Evolutionary conservation across 1,284 basidiomycete species (phyloP).

Genomic region (Vanrija pseudolonga): DNA sequence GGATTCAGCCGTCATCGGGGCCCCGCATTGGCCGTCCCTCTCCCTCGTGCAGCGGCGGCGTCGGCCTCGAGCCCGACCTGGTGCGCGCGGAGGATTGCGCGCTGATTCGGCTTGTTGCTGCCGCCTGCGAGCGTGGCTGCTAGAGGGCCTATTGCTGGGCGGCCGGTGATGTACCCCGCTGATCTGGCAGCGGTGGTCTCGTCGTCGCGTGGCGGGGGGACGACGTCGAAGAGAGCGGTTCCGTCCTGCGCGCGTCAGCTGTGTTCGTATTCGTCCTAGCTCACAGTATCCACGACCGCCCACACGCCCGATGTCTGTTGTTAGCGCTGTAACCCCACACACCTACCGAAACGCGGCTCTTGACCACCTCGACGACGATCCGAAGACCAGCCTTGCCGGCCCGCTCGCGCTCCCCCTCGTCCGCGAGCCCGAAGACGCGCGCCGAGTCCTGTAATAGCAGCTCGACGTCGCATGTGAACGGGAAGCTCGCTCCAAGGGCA

Average conservation of each 20-base stretch:
- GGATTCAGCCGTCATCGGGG: no score
- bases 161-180: constrained; percentile 26
- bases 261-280: neutral
- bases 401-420: constrained; percentile 39
- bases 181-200: constrained; percentile 28
- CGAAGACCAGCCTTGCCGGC: constrained; percentile 31
- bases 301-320: constrained; percentile 34
- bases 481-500: constrained; percentile 36
- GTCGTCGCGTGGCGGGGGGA: constrained; percentile 31
- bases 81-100: constrained; percentile 9
- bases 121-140: constrained; percentile 34
- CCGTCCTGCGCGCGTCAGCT: constrained; percentile 33
- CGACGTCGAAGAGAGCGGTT: constrained; percentile 29
- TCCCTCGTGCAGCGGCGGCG: neutral
- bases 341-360: constrained; percentile 41
- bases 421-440: constrained; percentile 40
- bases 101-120: no score
- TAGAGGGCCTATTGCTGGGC: constrained; percentile 31
- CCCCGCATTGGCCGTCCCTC: no score
- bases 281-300: constrained; percentile 46
- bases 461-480: constrained; percentile 37
- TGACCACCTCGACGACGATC: constrained; percentile 42
- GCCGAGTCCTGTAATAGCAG: constrained; percentile 44
- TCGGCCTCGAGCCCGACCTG: neutral
- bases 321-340: neutral